Conservation (phyloP, 83 land plant genomes). For the Thuja plicata region DNA sequence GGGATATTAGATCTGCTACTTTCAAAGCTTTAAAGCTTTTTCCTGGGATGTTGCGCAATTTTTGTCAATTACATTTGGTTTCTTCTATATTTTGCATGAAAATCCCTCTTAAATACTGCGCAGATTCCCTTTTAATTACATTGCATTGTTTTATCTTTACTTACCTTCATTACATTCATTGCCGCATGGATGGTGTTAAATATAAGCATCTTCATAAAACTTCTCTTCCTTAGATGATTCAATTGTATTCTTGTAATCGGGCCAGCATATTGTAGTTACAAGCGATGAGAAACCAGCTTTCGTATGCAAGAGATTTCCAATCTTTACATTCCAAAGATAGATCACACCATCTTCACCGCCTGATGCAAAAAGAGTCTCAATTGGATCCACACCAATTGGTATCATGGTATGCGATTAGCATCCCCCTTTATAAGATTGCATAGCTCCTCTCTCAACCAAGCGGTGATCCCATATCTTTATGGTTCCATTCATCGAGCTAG, state of each 20-base stretch:
- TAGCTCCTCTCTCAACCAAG: constrained; percentile 46
- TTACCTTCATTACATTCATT: no score
- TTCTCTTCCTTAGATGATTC: constrained; percentile 10
- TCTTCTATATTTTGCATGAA: no score
- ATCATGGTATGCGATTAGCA: constrained; percentile 66
- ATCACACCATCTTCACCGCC: constrained; percentile 77
- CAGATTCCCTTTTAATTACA: no score
- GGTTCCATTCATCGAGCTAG: constrained; percentile 87
- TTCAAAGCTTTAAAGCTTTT: no score
- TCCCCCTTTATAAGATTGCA: constrained; percentile 87
- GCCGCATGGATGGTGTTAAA: no score
- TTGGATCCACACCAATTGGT: constrained; percentile 76
- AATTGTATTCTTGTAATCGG: constrained; percentile 15
- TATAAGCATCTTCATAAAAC: constrained; percentile 19
- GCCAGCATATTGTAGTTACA: constrained; percentile 61
- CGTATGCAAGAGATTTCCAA: constrained; percentile 62
- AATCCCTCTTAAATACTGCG: no score
- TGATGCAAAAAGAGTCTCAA: constrained; percentile 71
- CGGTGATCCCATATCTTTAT: constrained; percentile 74
- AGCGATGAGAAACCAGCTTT: constrained; percentile 34
- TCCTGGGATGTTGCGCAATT: no score
- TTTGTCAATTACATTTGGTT: no score
- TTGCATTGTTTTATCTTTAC: no score
- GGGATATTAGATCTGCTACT: no score
- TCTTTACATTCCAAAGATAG: constrained; percentile 71